These are phyloP conservation scores for Cicer judaicum DNA, from an alignment of 306 rosid genomes.

Conservation along the genomic window DNA sequence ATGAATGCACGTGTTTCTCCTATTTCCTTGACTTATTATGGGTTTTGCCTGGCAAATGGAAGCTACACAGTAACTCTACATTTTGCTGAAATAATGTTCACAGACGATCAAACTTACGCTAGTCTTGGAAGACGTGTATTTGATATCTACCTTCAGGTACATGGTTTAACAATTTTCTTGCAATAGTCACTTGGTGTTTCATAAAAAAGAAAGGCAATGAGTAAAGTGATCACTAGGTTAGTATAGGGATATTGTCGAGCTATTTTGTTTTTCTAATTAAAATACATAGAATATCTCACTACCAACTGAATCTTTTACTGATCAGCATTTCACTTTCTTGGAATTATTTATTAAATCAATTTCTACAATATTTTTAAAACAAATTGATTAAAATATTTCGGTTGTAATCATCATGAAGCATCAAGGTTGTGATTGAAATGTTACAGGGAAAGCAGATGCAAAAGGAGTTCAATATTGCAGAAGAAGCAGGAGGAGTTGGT, in stretches of 20 bases:
- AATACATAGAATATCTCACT: background rate
- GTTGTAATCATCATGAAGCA: background rate
- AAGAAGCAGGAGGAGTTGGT: conserved; percentile 48
- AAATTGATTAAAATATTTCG: background rate
- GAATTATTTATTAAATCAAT: background rate
- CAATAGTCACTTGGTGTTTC: background rate
- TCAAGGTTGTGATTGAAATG: background rate
- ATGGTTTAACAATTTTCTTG: background rate
- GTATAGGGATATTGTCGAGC: background rate
- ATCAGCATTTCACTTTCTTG: background rate
- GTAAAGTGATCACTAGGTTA: conserved; percentile 1
- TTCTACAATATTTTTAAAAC: background rate
- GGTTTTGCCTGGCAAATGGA: conserved; percentile 59
- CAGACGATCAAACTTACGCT: conserved; percentile 29
- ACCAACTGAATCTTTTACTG: background rate
- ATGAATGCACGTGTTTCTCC: conserved; percentile 68
- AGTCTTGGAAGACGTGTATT: conserved; percentile 57
- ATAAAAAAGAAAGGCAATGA: background rate
- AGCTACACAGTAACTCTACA: conserved; percentile 53
- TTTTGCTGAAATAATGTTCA: conserved; percentile 62
- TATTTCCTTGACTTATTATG: conserved; percentile 67
- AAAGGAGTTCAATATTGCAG: conserved; percentile 61
- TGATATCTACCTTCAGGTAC: conserved; percentile 55
- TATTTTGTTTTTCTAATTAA: background rate
- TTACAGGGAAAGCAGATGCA: conserved; percentile 46